Evolutionary conservation across 2,329 filamentous ascomycete species (phyloP), one percentile per base, ranked within the genome.

Genomic region (Talaromyces marneffei): DNA sequence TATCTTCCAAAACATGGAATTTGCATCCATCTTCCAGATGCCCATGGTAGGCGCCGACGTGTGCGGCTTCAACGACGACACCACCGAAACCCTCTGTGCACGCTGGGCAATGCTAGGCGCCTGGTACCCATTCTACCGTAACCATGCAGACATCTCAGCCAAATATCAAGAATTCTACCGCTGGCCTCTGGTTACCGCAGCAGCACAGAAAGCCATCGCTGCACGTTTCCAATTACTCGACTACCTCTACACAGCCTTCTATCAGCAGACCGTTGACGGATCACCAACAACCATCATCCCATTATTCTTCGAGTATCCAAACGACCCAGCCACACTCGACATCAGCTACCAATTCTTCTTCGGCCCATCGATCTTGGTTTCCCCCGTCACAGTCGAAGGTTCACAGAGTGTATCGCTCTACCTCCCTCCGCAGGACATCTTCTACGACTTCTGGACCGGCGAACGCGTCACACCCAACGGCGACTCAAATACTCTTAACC

Each of bases 211-310:
- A 62, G 87, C 86, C n/a, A 91, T 92, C 66, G 81, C 82, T 25
- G 85, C 86, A 46, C 83, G 90, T 14, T 92, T 92, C 76, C 81
- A 83, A 33, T 78, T 92, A n/a, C 79, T 92, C 10, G 89, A 92
- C 68, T 92, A 92, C 75, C 80, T 90, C 63, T 92, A 93, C 78
- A 92, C 89, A 1, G 84, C 85, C 0, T 80, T 91, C 67, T 79
- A 86, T 69, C 75, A 78, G 61, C 83, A 90, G 71, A 82, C 80
- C 33, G 69, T 78, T 16, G 81, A 82, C 46, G 90, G 90, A 29
- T 82, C 81, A 2, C 88, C 90, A 0, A 62, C 0, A 77, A 78
- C 86, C 64, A 77, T 91, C 59, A 85, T 85, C 66, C 89, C 90
- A 0, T 73, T 92, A 58, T 91, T 89, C 75, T 93, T 86, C 77